phyloP scores from a whole-genome alignment of 169 alveolate species.

The Eimeria acervulina region DNA sequence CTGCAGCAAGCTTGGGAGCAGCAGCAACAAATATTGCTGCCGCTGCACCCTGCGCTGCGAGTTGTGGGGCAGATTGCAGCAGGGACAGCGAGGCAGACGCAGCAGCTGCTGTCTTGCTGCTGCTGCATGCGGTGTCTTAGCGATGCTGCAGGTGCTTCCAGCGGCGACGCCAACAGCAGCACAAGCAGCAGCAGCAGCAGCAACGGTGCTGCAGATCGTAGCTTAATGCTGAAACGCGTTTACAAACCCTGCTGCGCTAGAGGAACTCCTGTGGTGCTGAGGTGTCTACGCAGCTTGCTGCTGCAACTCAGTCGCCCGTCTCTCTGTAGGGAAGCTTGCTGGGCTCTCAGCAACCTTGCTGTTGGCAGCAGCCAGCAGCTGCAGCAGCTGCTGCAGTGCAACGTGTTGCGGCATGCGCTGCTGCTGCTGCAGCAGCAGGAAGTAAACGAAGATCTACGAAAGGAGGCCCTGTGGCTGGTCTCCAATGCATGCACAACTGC shows the following conservation, averaged over 20 bases:
- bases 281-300: slow-evolving; percentile 32
- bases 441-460: slow-evolving; percentile 56
- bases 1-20: slow-evolving; percentile 29
- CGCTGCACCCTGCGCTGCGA: slow-evolving; percentile 76
- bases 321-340: slow-evolving; percentile 46
- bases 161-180: too few species aligned
- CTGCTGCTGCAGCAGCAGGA: slow-evolving; percentile 7
- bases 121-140: slow-evolving; percentile 15
- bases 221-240: neutral
- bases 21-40: neutral
- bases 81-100: slow-evolving; percentile 75
- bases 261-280: slow-evolving; percentile 25
- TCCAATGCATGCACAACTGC: slow-evolving; percentile 75
- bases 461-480: slow-evolving; percentile 71
- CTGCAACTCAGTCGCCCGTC: neutral
- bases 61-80: slow-evolving; percentile 67
- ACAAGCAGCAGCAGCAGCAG: neutral
- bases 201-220: neutral
- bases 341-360: slow-evolving; percentile 75
- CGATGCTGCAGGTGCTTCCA: slow-evolving; percentile 14
- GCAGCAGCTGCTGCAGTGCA: slow-evolving; percentile 57
- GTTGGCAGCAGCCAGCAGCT: slow-evolving; percentile 65
- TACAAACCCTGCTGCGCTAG: slow-evolving; percentile 32
- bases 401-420: slow-evolving; percentile 34
- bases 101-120: slow-evolving; percentile 46